phyloP scores from a whole-genome alignment of 2,329 filamentous ascomycete genomes.

The Drechslera avenae region DNA sequence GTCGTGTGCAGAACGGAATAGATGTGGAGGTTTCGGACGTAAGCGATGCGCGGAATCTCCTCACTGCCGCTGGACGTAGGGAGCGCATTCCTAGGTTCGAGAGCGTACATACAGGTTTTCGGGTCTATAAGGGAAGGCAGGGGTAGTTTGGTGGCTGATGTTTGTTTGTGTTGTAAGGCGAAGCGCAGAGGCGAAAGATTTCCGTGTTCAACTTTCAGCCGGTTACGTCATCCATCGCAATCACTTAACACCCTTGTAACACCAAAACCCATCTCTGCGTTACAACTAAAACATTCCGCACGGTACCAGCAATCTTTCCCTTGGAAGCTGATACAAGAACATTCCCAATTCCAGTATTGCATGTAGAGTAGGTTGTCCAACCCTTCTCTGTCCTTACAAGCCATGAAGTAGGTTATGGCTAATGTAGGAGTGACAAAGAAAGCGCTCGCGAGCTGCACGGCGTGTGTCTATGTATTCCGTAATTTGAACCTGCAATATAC shows the following conservation, averaged over 20 bases:
- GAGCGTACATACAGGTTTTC: not conserved
- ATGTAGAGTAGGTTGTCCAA: too few relatives aligned
- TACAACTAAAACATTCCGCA: too few relatives aligned
- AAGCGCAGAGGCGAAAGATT: slow-evolving; percentile 17
- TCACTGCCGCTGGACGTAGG: slow-evolving; percentile 26
- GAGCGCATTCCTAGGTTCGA: slow-evolving; percentile 22
- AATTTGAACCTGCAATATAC: too few relatives aligned
- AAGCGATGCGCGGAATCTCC: slow-evolving; percentile 34
- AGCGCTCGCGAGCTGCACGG: too few relatives aligned
- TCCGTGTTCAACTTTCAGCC: slow-evolving; percentile 5
- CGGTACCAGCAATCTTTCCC: too few relatives aligned
- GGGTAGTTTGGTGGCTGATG: not conserved
- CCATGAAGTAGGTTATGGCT: too few relatives aligned
- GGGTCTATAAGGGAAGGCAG: not conserved
- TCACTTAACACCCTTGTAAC: not conserved
- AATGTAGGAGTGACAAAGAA: too few relatives aligned
- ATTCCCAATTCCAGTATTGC: too few relatives aligned
- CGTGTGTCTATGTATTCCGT: too few relatives aligned
- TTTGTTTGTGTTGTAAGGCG: slow-evolving; percentile 1
- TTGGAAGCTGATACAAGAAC: too few relatives aligned
- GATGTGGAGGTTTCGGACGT: slow-evolving; percentile 18
- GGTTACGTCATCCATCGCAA: slow-evolving; percentile 25
- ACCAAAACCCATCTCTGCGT: too few relatives aligned
- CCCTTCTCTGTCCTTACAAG: too few relatives aligned
- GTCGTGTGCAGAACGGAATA: slow-evolving; percentile 23